These are phyloP conservation scores for Lycium ferocissimum DNA, from an alignment of 257 asterid genomes.

Conservation along the genomic window DNA sequence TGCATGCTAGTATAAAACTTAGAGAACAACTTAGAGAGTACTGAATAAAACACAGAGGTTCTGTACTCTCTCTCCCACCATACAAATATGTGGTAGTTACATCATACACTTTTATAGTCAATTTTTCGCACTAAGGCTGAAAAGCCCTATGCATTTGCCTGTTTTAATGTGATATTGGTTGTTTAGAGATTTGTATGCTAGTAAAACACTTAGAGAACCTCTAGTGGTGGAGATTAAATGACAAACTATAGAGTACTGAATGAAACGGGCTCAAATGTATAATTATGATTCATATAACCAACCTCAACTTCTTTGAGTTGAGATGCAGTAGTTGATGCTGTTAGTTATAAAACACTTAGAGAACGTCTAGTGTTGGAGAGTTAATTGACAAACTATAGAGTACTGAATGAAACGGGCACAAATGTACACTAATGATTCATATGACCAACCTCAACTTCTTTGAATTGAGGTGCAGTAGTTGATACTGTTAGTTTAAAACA, in stretches of 20 bases:
- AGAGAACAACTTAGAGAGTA: no score
- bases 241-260: no score
- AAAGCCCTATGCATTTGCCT: background rate
- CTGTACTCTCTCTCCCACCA: background rate
- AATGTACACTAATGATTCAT: background rate
- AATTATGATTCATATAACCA: no score
- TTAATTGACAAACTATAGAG: background rate
- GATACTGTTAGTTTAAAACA: background rate
- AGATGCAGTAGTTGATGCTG: no score
- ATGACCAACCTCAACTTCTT: background rate
- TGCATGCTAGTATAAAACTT: background rate
- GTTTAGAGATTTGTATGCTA: background rate
- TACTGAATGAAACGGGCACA: background rate
- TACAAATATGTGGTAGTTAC: background rate
- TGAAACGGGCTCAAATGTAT: no score
- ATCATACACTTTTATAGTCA: background rate
- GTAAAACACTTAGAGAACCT: background rate
- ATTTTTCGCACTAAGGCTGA: background rate
- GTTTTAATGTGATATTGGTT: background rate
- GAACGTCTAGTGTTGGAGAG: background rate
- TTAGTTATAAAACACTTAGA: background rate
- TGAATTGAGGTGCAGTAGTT: background rate
- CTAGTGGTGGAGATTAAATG: no score
- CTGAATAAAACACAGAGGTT: no score
- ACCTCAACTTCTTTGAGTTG: no score